These are phyloP conservation scores for Glonium stellatum DNA, from an alignment of 495 filamentous ascomycete genomes.

Conservation along the genomic window DNA sequence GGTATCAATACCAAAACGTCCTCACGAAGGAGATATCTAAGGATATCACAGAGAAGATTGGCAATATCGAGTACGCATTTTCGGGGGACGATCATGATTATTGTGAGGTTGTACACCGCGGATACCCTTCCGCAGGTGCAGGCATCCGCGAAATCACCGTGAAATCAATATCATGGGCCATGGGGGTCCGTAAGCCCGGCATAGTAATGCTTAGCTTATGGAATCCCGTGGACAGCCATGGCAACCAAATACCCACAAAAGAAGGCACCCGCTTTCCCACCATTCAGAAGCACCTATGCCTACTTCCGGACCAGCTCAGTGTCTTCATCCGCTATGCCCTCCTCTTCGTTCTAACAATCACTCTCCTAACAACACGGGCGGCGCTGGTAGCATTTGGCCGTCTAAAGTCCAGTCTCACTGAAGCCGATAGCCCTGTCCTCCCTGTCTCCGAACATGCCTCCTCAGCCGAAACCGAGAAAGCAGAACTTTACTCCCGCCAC, in stretches of 20 bases:
- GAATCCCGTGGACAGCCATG: conserved; percentile 70
- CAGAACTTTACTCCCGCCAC: conserved; percentile 9
- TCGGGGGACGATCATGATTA: conserved; percentile 99
- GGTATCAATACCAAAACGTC: conserved; percentile 98
- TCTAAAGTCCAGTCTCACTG: not conserved
- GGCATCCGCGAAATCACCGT: conserved; percentile 84
- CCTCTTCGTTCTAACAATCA: conserved; percentile 53
- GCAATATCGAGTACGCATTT: conserved; percentile 73
- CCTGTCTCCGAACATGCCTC: conserved; percentile 15
- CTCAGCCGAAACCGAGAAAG: conserved; percentile 27
- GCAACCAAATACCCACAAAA: conserved; percentile 42
- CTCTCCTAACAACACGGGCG: conserved; percentile 54
- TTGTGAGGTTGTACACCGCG: conserved; percentile 75
- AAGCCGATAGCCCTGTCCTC: conserved; percentile 13
- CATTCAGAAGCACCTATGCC: conserved; percentile 80
- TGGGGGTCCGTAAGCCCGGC: conserved; percentile 88
- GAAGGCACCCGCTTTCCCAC: conserved; percentile 41
- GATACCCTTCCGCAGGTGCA: conserved; percentile 52
- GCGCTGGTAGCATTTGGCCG: conserved; percentile 39
- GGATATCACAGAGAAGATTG: conserved; percentile 36
- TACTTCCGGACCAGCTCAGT: conserved; percentile 78
- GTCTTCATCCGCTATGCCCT: conserved; percentile 73
- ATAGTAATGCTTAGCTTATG: conserved; percentile 84
- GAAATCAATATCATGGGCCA: conserved; percentile 88
- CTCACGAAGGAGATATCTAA: conserved; percentile 65